Conservation (phyloP, 441 rosid genomes). For the Populus hybrid region DNA sequence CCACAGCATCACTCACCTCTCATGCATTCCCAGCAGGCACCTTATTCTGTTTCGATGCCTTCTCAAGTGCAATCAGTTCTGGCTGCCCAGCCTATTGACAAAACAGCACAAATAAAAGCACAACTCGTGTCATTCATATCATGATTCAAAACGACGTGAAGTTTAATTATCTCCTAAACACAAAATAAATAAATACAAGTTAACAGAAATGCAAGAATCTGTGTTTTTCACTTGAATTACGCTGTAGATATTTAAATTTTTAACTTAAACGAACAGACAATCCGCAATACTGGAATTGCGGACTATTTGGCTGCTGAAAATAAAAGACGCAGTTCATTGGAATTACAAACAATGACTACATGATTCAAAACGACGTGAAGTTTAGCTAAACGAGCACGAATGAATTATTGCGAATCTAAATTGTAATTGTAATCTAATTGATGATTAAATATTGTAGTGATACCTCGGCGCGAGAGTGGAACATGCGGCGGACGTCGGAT, state of each 20-base stretch:
- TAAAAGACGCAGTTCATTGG: neutral
- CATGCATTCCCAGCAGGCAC: no score
- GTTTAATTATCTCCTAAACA: no score
- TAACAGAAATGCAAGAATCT: neutral
- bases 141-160: no score
- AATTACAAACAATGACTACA: neutral
- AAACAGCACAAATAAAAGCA: no score
- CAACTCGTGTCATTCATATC: no score
- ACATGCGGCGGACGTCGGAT: slow-evolving; percentile 89
- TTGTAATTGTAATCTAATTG: neutral
- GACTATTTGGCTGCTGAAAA: neutral
- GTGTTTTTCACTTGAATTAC: neutral
- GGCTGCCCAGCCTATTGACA: no score
- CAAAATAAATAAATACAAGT: no score
- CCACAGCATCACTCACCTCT: no score
- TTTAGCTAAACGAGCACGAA: neutral
- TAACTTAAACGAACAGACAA: neutral
- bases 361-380: neutral
- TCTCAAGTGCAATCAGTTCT: no score
- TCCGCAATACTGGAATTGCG: neutral
- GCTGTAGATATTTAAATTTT: neutral
- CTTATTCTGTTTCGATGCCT: no score
- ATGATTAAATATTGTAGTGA: neutral
- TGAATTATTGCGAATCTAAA: neutral
- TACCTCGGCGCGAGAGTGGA: slow-evolving; percentile 97